Evolutionary conservation across 2,329 filamentous ascomycete species (phyloP), one percentile per base, ranked within the genome.

Genomic region (Fusarium oligoseptatum): DNA sequence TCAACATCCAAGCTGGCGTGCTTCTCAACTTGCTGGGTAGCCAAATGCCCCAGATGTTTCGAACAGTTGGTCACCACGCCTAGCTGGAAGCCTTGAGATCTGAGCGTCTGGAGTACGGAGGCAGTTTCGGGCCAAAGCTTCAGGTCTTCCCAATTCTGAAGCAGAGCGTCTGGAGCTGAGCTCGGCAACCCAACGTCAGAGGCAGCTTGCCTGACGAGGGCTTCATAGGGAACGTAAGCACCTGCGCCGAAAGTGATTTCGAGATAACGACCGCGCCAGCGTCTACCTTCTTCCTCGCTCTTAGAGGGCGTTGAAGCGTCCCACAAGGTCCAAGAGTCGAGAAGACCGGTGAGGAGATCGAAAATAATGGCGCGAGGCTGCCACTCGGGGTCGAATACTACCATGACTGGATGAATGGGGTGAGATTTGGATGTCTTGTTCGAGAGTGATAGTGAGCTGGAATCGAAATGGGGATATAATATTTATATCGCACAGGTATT

Each of bases 311-410:
- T 80, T 8, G 78, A 81, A 20, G 77, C 71, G 36, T 82, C 75
- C 83, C 83, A 85, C 10, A 84, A 70, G 15, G 73, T 79, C 83
- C 83, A 84, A 3, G 82, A 84, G 75, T 85, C 80, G 8, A 83
- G 71, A 0, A 85, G 81, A 15, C 77, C 83, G 1, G 83, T 85
- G 27, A 85, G 80, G 32, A 85, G 82, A 66, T 85, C 83, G 36
- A 85, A 85, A 34, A 85, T 70, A 2, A 85, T 77, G 56, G 78
- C 83, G 73, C 80, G 79, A 2, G 81, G 81, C 6, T 67, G 75
- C 81, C 80, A 82, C 6, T 41, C 29, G 2, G 57, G 2, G 12
- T 68, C 58, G 6, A 10, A 15, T 4, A n/a, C 6, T 4, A 1
- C 2, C 2, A 6, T 43, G 64, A 61, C 57, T 14, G 12, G 11